Base-by-base conservation (phyloP, 2,329 filamentous ascomycete species). In the Calonectria pseudoreteaudii region DNA sequence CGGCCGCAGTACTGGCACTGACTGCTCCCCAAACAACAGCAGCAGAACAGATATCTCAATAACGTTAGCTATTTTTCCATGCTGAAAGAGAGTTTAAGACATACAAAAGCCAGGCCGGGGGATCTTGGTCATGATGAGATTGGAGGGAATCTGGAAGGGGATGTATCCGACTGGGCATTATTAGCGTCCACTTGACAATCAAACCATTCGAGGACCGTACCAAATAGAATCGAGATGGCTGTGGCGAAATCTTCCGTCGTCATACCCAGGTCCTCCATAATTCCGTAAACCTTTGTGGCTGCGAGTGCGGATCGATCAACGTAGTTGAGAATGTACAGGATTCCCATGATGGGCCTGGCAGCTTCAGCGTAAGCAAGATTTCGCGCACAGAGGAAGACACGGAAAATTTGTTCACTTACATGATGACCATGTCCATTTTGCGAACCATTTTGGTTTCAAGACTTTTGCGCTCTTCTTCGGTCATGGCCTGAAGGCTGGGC, bases 41-140 rank as follows among this genome's bases (percentile, higher is more conserved):
- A 10, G 79, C 77, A 53, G 65, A 66, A 69, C 80, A 81, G 49
- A 84, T 80, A 8, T 60, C 56, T 60, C 20, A 60, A 38, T 14
- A 11, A 28, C 0, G 56, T 60, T 20, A 60, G 34, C 20, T 26
- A 4, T 10, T 26, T 47, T 47, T 23, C 14, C 5, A 34, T 8
- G 2, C 20, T 10, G 23, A 10, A 1, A 20, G 23, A 28, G 34
- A 23, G 23, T 28, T 26, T 3, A 4, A 10, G 56, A 60, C 56
- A 68, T 83, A 74, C 84, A 87, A 52, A 75, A 60, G 26, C 77
- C 41, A 84, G 86, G 16, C 85, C 82, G 77, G 86, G 87, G n/a
- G 31, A 87, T 84, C 78, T 87, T 88, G 78, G 88, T 88, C 31
- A 88, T 79, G 71, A 88, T 85, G 47, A 88, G 74, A 62, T 88